Evolutionary conservation across 2,329 filamentous ascomycete genomes (phyloP).

Genomic region (Penicillium palitans): DNA sequence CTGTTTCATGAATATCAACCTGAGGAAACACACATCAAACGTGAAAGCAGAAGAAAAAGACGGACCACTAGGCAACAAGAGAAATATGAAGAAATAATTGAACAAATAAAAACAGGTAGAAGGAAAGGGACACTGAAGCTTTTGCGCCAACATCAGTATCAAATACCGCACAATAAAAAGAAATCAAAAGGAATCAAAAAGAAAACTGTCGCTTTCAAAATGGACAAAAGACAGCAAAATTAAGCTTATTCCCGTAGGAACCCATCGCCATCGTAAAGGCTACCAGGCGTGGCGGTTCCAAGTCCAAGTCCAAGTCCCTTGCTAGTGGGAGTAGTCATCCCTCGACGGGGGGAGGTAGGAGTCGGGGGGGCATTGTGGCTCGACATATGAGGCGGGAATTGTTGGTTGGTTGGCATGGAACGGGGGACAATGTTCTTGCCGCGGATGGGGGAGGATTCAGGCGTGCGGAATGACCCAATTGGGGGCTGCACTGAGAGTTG

Average conservation of each 20-base stretch:
- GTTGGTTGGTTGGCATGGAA: conserved; percentile 17
- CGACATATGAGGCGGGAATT: conserved; percentile 18
- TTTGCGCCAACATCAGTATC: neutral
- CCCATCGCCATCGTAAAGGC: conserved; percentile 48
- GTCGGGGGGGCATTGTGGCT: conserved; percentile 16
- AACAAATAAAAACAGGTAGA: neutral
- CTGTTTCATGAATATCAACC: conserved; percentile 19
- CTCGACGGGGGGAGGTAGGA: conserved; percentile 21
- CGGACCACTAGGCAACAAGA: conserved; percentile 8
- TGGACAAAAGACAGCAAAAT: conserved; percentile 2
- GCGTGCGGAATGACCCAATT: conserved; percentile 14
- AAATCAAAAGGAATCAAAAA: neutral
- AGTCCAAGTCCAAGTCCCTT: conserved; percentile 32
- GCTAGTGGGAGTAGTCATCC: conserved; percentile 30
- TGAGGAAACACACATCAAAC: conserved; percentile 8
- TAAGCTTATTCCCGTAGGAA: conserved; percentile 38
- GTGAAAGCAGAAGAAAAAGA: conserved; percentile 1
- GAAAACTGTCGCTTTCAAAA: conserved; percentile 1
- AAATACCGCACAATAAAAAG: neutral
- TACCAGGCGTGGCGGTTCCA: conserved; percentile 44
- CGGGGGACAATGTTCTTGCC: conserved; percentile 17
- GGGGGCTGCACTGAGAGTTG: conserved; percentile 10
- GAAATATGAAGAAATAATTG: neutral
- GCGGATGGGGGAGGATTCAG: conserved; percentile 17
- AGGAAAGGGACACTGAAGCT: neutral